phyloP scores from a whole-genome alignment of 495 filamentous ascomycete genomes.

The Hypoxylon lenormandii region DNA sequence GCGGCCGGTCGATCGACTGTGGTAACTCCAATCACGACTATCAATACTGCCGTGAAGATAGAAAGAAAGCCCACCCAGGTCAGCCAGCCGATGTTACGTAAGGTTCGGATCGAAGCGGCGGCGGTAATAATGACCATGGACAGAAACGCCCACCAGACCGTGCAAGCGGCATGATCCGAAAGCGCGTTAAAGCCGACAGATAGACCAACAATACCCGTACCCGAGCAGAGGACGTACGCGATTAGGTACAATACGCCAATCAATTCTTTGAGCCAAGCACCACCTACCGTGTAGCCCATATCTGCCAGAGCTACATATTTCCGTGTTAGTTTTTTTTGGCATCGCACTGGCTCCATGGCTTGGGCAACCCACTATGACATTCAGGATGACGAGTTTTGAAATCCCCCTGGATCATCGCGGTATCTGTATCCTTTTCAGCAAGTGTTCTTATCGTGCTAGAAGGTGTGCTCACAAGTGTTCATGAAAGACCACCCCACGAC shows the following conservation, averaged over 20 bases:
- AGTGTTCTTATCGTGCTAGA: background rate
- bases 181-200: conserved; percentile 65
- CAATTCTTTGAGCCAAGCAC: conserved; percentile 48
- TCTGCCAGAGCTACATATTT: conserved; percentile 47
- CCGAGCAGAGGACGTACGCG: conserved; percentile 61
- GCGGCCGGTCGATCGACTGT: conserved; percentile 54
- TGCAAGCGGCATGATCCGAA: conserved; percentile 62
- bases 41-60: conserved; percentile 62
- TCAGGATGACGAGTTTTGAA: conserved; percentile 54
- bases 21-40: conserved; percentile 64
- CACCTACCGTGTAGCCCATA: conserved; percentile 55
- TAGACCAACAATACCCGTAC: conserved; percentile 63
- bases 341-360: background rate
- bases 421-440: conserved; percentile 16
- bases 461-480: conserved; percentile 50
- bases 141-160: conserved; percentile 58
- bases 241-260: conserved; percentile 61
- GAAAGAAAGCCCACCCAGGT: conserved; percentile 60
- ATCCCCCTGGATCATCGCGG: conserved; percentile 52
- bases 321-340: background rate
- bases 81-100: conserved; percentile 62
- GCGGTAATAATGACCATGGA: conserved; percentile 52
- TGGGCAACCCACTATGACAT: conserved; percentile 49
- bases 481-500: conserved; percentile 59
- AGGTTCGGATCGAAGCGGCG: conserved; percentile 48